These are phyloP conservation scores for Podaxis sp. DNA, from an alignment of 768 basidiomycete species.

Conservation along the genomic window DNA sequence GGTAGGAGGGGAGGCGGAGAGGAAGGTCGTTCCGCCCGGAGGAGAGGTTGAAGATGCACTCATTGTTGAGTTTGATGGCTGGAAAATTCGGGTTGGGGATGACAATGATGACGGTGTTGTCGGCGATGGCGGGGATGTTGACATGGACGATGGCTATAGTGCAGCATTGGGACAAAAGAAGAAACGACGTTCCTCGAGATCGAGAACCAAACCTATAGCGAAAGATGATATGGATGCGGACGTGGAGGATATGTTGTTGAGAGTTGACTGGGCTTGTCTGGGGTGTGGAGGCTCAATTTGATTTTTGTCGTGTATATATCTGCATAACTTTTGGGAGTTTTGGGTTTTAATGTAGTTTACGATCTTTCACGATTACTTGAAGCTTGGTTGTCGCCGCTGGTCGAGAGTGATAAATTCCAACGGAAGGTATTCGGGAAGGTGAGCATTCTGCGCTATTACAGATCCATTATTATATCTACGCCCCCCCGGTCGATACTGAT, in stretches of 20 bases:
- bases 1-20: neutral
- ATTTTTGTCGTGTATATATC: too few relatives aligned
- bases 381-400: too few relatives aligned
- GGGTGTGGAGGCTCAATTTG: neutral
- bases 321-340: too few relatives aligned
- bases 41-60: constrained; percentile 4
- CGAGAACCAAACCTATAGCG: neutral
- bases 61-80: neutral
- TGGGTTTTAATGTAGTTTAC: too few relatives aligned
- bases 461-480: too few relatives aligned
- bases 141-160: too few relatives aligned
- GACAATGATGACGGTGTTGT: neutral
- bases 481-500: too few relatives aligned
- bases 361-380: too few relatives aligned
- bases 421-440: too few relatives aligned
- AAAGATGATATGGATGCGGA: neutral
- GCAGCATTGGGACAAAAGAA: neutral
- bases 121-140: neutral
- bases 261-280: constrained; percentile 11
- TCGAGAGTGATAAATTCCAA: too few relatives aligned
- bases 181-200: neutral
- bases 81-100: neutral
- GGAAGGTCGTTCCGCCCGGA: neutral
- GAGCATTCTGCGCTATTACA: too few relatives aligned
- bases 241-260: neutral